phyloP scores from a whole-genome alignment of 1,284 basidiomycete genomes.

The Stygiomarasmius scandens region DNA sequence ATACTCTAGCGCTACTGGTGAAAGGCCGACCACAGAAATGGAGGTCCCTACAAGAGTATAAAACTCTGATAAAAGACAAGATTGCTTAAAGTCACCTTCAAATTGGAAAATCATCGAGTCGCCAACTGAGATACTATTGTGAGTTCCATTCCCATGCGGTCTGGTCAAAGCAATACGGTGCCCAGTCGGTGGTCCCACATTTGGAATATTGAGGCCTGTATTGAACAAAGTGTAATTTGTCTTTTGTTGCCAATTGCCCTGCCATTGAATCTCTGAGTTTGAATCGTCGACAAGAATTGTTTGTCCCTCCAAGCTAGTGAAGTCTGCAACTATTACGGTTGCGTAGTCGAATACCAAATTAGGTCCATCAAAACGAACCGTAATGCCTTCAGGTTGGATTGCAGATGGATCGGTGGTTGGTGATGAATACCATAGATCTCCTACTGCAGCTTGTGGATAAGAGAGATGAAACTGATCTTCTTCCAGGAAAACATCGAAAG shows the following conservation, averaged over 20 bases:
- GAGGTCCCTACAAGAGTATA: no score
- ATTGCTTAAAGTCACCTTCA: not conserved
- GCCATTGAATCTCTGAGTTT: not conserved
- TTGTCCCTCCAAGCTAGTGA: not conserved
- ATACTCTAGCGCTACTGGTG: no score
- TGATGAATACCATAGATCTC: not conserved
- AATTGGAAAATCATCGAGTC: not conserved
- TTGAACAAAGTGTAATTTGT: not conserved
- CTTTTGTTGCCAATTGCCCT: not conserved
- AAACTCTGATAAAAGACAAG: no score
- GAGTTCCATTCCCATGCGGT: not conserved
- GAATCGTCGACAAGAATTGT: not conserved
- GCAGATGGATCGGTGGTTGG: not conserved
- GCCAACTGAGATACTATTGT: not conserved
- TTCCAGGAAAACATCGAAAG: no score
- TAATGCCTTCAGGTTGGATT: not conserved
- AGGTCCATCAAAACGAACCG: not conserved
- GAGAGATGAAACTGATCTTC: no score
- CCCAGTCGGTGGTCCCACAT: not conserved
- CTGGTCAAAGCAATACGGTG: not conserved
- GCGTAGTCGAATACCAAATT: not conserved
- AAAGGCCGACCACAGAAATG: no score
- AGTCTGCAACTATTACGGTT: not conserved
- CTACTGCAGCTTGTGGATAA: not conserved
- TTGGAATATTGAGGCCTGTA: not conserved